These are phyloP conservation scores for Podospora australis DNA, from an alignment of 495 filamentous ascomycete species.

Conservation along the genomic window DNA sequence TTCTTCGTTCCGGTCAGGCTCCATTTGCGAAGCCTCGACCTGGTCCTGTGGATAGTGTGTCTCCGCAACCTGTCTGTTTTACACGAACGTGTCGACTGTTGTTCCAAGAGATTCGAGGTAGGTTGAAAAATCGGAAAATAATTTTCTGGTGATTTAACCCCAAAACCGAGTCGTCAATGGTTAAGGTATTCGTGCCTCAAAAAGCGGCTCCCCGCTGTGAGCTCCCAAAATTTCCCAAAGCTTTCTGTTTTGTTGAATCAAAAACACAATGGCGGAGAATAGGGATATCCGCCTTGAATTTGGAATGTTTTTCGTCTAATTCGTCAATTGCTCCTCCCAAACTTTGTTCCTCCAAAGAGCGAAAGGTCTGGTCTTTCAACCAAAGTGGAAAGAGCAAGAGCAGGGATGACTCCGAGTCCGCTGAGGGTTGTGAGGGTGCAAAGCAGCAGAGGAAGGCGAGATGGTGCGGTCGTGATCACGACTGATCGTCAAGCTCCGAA, in stretches of 20 bases:
- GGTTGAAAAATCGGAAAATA: no score
- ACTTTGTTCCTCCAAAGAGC: no score
- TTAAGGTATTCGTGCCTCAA: neutral
- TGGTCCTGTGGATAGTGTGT: no score
- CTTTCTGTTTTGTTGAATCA: no score
- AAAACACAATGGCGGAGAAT: no score
- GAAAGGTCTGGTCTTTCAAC: no score
- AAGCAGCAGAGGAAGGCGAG: slow-evolving; percentile 12
- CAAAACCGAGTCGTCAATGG: slow-evolving; percentile 3
- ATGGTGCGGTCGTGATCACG: slow-evolving; percentile 8
- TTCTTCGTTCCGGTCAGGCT: slow-evolving; percentile 19
- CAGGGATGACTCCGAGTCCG: neutral
- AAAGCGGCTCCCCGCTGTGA: neutral
- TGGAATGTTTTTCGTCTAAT: no score
- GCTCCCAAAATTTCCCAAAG: neutral
- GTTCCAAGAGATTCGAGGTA: slow-evolving; percentile 6
- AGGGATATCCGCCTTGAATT: no score
- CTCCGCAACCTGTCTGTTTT: no score
- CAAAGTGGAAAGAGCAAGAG: no score
- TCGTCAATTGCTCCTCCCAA: no score
- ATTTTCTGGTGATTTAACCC: neutral
- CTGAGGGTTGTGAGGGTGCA: slow-evolving; percentile 10
- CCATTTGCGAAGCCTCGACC: slow-evolving; percentile 15
- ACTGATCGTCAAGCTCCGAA: slow-evolving; percentile 17
- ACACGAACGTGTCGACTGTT: neutral